Evolutionary conservation across 2,329 filamentous ascomycete species (phyloP).

Genomic region (Septoria linicola): DNA sequence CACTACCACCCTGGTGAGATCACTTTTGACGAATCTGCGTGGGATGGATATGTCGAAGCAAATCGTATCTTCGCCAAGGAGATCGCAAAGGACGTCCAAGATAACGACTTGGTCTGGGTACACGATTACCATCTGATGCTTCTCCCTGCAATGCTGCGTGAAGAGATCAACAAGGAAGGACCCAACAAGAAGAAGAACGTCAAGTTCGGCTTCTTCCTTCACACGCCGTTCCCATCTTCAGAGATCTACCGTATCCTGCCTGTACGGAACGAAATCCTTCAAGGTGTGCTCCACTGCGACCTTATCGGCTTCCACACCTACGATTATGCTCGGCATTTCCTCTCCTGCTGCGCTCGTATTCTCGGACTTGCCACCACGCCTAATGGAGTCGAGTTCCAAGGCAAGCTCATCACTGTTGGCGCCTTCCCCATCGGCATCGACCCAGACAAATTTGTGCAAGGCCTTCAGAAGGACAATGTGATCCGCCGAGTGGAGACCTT

Average conservation of each 20-base stretch:
- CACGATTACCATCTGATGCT: conserved; percentile 99
- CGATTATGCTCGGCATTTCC: conserved; percentile 96
- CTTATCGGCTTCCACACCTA: conserved; percentile 98
- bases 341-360: conserved; percentile 94
- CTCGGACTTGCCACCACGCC: conserved; percentile 78
- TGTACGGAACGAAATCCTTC: conserved; percentile 82
- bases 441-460: conserved; percentile 91
- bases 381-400: conserved; percentile 88
- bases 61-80: conserved; percentile 89
- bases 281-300: conserved; percentile 88
- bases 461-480: conserved; percentile 79
- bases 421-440: conserved; percentile 98
- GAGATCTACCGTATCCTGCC: conserved; percentile 96
- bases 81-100: conserved; percentile 81
- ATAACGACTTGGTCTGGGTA: conserved; percentile 95
- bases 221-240: conserved; percentile 94
- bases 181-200: conserved; percentile 74
- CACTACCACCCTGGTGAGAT: conserved; percentile 99
- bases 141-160: conserved; percentile 88
- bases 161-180: conserved; percentile 65
- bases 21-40: conserved; percentile 92
- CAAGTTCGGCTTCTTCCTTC: conserved; percentile 97
- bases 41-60: conserved; percentile 89
- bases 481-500: conserved; percentile 82
- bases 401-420: conserved; percentile 84